phyloP scores from a whole-genome alignment of 2,329 filamentous ascomycete genomes.

The Phyllosticta paracitricarpa region DNA sequence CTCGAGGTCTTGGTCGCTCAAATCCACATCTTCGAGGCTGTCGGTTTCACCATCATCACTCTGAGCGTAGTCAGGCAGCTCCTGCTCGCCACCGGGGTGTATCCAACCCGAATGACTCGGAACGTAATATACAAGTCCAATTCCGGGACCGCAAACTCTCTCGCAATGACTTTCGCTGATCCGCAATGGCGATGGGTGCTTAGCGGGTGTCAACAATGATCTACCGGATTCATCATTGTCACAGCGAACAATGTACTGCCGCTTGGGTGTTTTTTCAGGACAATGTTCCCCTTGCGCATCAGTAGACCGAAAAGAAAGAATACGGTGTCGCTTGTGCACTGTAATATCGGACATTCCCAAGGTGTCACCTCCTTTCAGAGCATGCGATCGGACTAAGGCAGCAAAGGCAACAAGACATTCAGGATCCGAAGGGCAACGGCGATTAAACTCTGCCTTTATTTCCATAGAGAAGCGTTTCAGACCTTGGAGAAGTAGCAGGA shows the following conservation, averaged over 20 bases:
- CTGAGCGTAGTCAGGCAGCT: too few relatives aligned
- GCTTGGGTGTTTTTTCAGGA: too few relatives aligned
- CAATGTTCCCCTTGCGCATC: too few relatives aligned
- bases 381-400: background rate
- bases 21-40: too few relatives aligned
- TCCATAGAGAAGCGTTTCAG: background rate
- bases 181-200: background rate
- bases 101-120: too few relatives aligned
- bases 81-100: too few relatives aligned
- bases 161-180: background rate
- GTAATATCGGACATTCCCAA: background rate
- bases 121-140: too few relatives aligned
- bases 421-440: background rate
- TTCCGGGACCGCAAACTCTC: too few relatives aligned
- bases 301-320: background rate
- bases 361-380: background rate
- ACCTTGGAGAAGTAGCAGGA: background rate
- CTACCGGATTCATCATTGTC: background rate
- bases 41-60: too few relatives aligned
- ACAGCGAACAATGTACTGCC: background rate
- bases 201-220: background rate
- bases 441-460: background rate
- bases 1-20: too few relatives aligned
- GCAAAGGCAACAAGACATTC: background rate
- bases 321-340: background rate